These are phyloP conservation scores for Euphrasia arctica DNA, from an alignment of 305 asterid genomes.

Conservation along the genomic window DNA sequence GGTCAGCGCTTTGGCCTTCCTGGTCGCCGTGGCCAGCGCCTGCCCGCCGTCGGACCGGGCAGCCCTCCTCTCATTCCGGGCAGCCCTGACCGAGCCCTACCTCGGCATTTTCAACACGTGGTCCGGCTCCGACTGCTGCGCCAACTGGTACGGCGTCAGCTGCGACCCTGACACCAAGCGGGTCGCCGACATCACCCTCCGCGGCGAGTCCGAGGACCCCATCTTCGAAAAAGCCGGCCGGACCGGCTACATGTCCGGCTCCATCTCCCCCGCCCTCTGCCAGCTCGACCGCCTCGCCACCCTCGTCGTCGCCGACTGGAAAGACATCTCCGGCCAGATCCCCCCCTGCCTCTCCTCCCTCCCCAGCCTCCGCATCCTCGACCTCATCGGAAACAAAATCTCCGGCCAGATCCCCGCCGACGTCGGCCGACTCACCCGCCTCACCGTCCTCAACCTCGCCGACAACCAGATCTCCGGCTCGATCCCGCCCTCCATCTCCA, in stretches of 20 bases:
- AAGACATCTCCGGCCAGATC: slow-evolving; percentile 67
- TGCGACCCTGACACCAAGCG: slow-evolving; percentile 78
- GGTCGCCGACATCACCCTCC: slow-evolving; percentile 76
- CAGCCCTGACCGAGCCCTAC: slow-evolving; percentile 71
- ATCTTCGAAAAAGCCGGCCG: slow-evolving; percentile 82
- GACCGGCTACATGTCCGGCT: slow-evolving; percentile 89
- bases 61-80: slow-evolving; percentile 55
- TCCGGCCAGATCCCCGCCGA: slow-evolving; percentile 70
- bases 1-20: slow-evolving; percentile 27
- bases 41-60: slow-evolving; percentile 70
- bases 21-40: slow-evolving; percentile 34
- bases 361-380: slow-evolving; percentile 58
- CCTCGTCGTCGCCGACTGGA: slow-evolving; percentile 89
- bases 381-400: slow-evolving; percentile 72
- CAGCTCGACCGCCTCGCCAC: slow-evolving; percentile 71
- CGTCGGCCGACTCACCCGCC: slow-evolving; percentile 55
- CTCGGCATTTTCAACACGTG: slow-evolving; percentile 73
- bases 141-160: slow-evolving; percentile 72
- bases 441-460: slow-evolving; percentile 77
- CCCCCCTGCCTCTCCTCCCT: slow-evolving; percentile 69
- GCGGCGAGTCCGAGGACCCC: slow-evolving; percentile 93
- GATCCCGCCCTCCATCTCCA: slow-evolving; percentile 54
- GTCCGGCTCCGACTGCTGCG: slow-evolving; percentile 73
- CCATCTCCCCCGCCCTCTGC: slow-evolving; percentile 64
- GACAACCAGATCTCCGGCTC: slow-evolving; percentile 68